These are phyloP conservation scores for Nannochloropsis salina DNA, from an alignment of 108 stramenopile species.

Conservation along the genomic window DNA sequence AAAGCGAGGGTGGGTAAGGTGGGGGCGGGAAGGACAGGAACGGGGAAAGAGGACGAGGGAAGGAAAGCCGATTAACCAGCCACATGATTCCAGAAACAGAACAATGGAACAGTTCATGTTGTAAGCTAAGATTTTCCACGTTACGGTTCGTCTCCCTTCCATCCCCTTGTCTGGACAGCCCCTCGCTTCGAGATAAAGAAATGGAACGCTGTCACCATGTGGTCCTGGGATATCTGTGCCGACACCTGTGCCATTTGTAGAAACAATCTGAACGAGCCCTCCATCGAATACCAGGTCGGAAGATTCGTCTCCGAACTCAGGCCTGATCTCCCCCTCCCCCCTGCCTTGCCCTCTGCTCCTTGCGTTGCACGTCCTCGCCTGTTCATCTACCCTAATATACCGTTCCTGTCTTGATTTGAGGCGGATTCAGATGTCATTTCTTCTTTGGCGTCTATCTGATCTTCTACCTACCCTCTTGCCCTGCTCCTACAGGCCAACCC, in stretches of 20 bases:
- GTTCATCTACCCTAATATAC: neutral
- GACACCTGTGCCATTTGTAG: slow-evolving; percentile 99
- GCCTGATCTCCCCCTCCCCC: neutral
- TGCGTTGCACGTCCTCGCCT: neutral
- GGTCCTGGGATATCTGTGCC: slow-evolving; percentile 98
- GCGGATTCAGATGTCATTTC: neutral
- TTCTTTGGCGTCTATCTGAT: neutral
- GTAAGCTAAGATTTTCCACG: neutral
- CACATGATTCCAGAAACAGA: neutral
- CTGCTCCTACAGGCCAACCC: slow-evolving; percentile 69
- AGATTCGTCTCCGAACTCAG: no score
- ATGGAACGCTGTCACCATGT: slow-evolving; percentile 98
- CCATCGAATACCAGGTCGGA: slow-evolving; percentile 90
- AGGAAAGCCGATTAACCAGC: neutral
- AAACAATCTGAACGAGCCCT: slow-evolving; percentile 96
- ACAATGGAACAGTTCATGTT: neutral
- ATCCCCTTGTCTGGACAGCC: slow-evolving; percentile 20
- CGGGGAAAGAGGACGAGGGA: neutral
- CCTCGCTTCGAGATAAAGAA: slow-evolving; percentile 61
- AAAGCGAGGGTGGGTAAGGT: neutral
- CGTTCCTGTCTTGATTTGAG: neutral
- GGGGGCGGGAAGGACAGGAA: neutral
- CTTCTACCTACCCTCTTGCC: neutral
- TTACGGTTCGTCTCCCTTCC: neutral
- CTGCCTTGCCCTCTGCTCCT: neutral